Evolutionary conservation across 805 yeast genomes (phyloP).

Genomic region (Candida sanyiensis): DNA sequence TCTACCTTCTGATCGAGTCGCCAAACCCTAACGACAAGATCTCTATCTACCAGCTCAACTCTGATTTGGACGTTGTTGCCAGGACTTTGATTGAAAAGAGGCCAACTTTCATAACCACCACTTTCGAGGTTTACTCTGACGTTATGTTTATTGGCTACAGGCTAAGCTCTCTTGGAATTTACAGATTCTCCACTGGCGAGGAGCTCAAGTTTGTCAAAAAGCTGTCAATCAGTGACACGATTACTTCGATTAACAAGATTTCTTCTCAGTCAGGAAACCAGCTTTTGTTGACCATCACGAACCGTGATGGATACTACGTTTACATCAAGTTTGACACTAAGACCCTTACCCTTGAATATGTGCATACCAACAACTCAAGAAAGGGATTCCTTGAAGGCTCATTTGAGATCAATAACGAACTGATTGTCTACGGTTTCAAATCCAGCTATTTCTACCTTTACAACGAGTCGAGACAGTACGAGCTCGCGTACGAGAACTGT

Average conservation of each 20-base stretch:
- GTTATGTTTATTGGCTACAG: conserved; percentile 65
- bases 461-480: conserved; percentile 74
- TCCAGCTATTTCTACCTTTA: conserved; percentile 73
- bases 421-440: conserved; percentile 74
- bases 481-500: conserved; percentile 63
- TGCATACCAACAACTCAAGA: conserved; percentile 57
- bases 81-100: conserved; percentile 32
- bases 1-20: conserved; percentile 50
- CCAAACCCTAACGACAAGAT: conserved; percentile 61
- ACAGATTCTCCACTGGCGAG: conserved; percentile 31
- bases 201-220: conserved; percentile 35
- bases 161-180: conserved; percentile 58
- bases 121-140: conserved; percentile 39
- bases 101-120: conserved; percentile 52
- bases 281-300: conserved; percentile 39
- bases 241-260: conserved; percentile 46
- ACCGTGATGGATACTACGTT: conserved; percentile 62
- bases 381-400: conserved; percentile 83
- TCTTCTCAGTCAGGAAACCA: conserved; percentile 20
- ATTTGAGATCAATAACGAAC: conserved; percentile 36
- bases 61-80: conserved; percentile 25
- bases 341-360: conserved; percentile 23
- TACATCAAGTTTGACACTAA: conserved; percentile 30
- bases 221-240: conserved; percentile 60
- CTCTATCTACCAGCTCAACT: conserved; percentile 34